Evolutionary conservation across 2,329 filamentous ascomycete genomes (phyloP).

Genomic region (Beauveria sp.): DNA sequence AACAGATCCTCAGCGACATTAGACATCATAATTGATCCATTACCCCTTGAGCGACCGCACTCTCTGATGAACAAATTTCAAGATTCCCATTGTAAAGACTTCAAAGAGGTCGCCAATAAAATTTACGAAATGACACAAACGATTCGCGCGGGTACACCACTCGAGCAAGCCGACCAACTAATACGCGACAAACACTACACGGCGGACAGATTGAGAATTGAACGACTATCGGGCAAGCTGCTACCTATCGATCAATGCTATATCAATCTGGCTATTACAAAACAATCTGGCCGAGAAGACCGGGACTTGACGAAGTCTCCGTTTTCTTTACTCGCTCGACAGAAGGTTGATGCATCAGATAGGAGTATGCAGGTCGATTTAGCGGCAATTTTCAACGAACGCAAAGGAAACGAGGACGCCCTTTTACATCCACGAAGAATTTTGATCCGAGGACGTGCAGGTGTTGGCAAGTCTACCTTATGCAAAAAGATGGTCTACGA

Average conservation of each 20-base stretch:
- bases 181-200: constrained; percentile 19
- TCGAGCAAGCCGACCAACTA: constrained; percentile 15
- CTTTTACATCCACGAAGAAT: constrained; percentile 17
- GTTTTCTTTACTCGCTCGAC: background rate
- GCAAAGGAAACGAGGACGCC: background rate
- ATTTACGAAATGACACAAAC: background rate
- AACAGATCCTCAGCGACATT: background rate
- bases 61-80: background rate
- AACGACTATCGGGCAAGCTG: constrained; percentile 26
- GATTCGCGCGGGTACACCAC: background rate
- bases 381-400: background rate
- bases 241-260: constrained; percentile 29
- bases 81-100: background rate
- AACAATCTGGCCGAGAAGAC: constrained; percentile 15
- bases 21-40: background rate
- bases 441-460: constrained; percentile 28
- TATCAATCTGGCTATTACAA: constrained; percentile 30
- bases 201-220: constrained; percentile 20
- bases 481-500: constrained; percentile 34
- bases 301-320: background rate
- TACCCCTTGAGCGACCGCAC: background rate
- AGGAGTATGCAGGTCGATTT: background rate
- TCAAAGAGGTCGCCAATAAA: background rate
- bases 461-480: constrained; percentile 33
- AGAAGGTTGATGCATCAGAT: background rate